phyloP scores from a whole-genome alignment of 2,329 filamentous ascomycete species.

The Ophiostoma quercus region DNA sequence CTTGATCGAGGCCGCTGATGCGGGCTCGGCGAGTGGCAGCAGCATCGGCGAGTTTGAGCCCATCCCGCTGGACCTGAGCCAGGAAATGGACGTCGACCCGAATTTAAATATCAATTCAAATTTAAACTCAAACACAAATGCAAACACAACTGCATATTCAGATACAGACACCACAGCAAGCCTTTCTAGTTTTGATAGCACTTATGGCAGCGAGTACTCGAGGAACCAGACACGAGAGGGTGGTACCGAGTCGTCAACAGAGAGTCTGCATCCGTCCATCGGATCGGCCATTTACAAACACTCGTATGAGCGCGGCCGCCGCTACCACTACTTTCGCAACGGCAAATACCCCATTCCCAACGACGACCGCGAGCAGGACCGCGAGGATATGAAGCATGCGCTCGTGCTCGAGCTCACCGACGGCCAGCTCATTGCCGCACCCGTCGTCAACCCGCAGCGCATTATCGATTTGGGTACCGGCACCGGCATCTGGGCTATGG shows the following conservation, averaged over 20 bases:
- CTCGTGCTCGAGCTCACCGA: conserved; percentile 43
- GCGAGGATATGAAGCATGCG: conserved; percentile 44
- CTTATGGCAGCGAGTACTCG: not conserved
- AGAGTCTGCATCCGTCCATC: conserved; percentile 18
- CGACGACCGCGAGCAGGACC: conserved; percentile 42
- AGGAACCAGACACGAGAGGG: not conserved
- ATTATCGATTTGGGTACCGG: conserved; percentile 49
- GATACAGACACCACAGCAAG: not conserved
- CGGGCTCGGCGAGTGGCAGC: conserved; percentile 12
- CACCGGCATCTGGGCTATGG: conserved; percentile 41
- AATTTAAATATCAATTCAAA: not conserved
- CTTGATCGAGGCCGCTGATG: not conserved
- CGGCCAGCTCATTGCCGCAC: conserved; percentile 39
- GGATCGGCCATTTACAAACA: conserved; percentile 23
- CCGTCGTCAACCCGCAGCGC: conserved; percentile 39
- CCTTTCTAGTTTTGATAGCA: not conserved
- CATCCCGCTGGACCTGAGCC: conserved; percentile 21
- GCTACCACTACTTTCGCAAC: conserved; percentile 42
- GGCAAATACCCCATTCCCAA: conserved; percentile 46
- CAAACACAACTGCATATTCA: not conserved
- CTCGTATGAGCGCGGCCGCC: conserved; percentile 27
- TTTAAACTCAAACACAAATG: not conserved
- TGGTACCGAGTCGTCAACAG: not conserved
- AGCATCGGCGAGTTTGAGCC: conserved; percentile 22
- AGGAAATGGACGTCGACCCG: not conserved